Evolutionary conservation across 148 eudicot genomes (phyloP), one percentile per base, ranked within the genome.

Genomic region (Cornus controversa): DNA sequence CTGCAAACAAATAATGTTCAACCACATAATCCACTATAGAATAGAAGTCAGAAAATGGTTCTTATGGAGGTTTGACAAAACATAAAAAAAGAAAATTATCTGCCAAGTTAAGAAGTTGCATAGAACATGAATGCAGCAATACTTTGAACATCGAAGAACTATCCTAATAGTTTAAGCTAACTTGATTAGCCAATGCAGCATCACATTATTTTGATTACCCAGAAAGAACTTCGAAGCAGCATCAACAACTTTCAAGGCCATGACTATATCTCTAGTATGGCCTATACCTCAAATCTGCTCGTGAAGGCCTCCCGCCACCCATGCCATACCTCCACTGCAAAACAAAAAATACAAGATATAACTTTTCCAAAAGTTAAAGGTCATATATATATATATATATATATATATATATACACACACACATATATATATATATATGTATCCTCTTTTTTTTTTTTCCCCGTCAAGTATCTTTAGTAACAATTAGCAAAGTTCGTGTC

Each of bases 221-320:
- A 31, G 34, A 31, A 31, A 31, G 0, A 31, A 31, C 34, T 31
- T 31, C 4, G 34, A 31, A 31, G 34, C 34, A 31, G 34, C 4
- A n/a, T n/a, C n/a, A n/a, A 25, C 3, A 24, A 64, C 65, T 64
- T 64, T 16, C 9, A 40, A 0, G 20, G 16, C 40, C 50, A 15
- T n/a, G 0, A 16, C 62, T 27, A 47, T 13, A 40, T 57, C 34
- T 73, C 81, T 89, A 96, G 77, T 96, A 96, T 16, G 99, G 99
- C 40, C 98, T 84, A 81, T 88, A 96, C 89, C 99, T 91, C 90
- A 89, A 77, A 80, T 93, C 94, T 80, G 98, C 37, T 37, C 98
- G 88, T 23, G 97, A 82, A 69, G 94, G 91, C 75, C 96, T 88
- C 22, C 91, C 88, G 15, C 90, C 86, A 86, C 90, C 75, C 76